A percentile compares a stretch with the other conserved stretches of the same genome.
phyloP scores from a whole-genome alignment of 73 alveolate species.

The Tetrahymena elliotti region DNA sequence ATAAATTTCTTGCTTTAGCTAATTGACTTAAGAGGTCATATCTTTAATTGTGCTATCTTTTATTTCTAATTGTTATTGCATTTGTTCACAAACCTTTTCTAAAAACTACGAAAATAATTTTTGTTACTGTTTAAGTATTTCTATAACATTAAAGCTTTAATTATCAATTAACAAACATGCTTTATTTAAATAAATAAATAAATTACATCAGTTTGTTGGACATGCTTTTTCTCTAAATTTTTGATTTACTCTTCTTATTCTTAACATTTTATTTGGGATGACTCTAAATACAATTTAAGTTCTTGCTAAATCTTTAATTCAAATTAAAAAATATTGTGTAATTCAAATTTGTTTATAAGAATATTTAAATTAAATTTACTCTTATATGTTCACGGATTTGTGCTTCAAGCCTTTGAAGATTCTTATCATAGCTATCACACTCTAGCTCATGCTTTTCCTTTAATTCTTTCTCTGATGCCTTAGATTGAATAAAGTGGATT shows the following conservation, averaged over 20 bases:
- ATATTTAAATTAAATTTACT: background rate
- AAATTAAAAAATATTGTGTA: background rate
- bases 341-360: background rate
- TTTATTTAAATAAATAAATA: background rate
- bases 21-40: background rate
- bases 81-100: background rate
- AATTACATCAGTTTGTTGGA: background rate
- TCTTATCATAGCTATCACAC: background rate
- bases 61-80: background rate
- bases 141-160: too few relatives aligned
- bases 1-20: background rate
- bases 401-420: background rate
- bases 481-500: background rate
- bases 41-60: background rate
- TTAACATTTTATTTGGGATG: background rate
- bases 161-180: too few relatives aligned
- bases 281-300: background rate
- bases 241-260: background rate
- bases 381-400: background rate
- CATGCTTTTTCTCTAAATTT: background rate
- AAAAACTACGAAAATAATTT: background rate
- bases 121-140: background rate
- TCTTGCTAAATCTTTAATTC: background rate
- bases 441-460: background rate
- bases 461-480: background rate